Conservation (phyloP, 1,139 yeast genomes). For the Geotrichum bryndzae region DNA sequence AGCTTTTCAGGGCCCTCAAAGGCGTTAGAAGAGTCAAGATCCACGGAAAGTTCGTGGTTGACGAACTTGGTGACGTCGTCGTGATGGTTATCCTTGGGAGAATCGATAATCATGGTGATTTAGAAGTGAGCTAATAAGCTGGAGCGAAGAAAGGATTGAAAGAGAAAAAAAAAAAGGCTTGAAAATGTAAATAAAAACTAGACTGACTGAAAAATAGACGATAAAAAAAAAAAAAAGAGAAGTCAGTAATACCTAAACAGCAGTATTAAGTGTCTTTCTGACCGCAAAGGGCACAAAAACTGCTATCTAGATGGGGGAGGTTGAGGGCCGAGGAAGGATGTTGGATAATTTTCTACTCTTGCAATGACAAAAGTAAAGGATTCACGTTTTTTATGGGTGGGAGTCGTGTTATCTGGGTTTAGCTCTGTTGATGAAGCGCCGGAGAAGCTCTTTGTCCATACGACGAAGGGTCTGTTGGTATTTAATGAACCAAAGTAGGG, state of each 20-base stretch:
- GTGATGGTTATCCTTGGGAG: slow-evolving; percentile 17
- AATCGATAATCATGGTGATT: slow-evolving; percentile 24
- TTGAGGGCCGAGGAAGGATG: background rate
- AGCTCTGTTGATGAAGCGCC: slow-evolving; percentile 39
- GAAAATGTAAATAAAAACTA: background rate
- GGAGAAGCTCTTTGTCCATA: slow-evolving; percentile 38
- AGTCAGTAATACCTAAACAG: slow-evolving; percentile 16
- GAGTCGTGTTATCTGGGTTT: slow-evolving; percentile 38
- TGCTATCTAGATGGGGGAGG: slow-evolving; percentile 16
- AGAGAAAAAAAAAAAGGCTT: background rate
- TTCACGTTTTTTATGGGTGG: slow-evolving; percentile 48
- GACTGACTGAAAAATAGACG: background rate
- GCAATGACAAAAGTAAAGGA: slow-evolving; percentile 20
- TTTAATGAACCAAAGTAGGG: slow-evolving; percentile 23
- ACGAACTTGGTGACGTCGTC: slow-evolving; percentile 48
- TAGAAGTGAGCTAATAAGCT: background rate
- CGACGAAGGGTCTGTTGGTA: slow-evolving; percentile 26
- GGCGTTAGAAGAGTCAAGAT: slow-evolving; percentile 80
- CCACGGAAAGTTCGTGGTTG: slow-evolving; percentile 72
- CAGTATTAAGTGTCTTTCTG: slow-evolving; percentile 19
- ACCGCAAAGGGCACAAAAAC: slow-evolving; percentile 19
- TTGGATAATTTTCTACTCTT: slow-evolving; percentile 6
- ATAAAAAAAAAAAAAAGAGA: background rate
- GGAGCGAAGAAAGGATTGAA: background rate
- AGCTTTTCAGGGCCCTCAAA: slow-evolving; percentile 97